Percentiles rank a stretch among this genome's conserved stretches.
Evolutionary conservation across 768 basidiomycete genomes (phyloP).

Genomic region (Collybiopsis luxurians): DNA sequence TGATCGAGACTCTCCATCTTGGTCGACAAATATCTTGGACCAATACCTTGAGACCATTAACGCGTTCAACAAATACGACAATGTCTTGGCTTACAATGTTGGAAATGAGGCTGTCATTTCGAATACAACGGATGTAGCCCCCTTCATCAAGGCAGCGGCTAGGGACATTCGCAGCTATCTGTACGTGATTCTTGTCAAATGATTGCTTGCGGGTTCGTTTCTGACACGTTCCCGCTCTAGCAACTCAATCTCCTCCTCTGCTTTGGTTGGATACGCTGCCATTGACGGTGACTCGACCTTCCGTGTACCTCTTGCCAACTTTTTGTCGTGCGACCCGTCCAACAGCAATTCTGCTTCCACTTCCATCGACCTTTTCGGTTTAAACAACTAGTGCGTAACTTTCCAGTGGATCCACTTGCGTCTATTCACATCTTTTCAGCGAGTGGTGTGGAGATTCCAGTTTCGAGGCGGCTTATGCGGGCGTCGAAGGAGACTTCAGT

Average conservation of each 20-base stretch:
- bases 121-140: conserved; percentile 58
- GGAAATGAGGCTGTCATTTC: conserved; percentile 77
- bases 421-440: conserved; percentile 36
- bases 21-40: conserved; percentile 80
- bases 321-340: conserved; percentile 71
- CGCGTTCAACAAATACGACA: conserved; percentile 81
- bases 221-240: conserved; percentile 31
- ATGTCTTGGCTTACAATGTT: conserved; percentile 85
- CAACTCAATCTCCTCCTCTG: conserved; percentile 57
- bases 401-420: neutral
- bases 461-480: conserved; percentile 55
- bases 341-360: conserved; percentile 50
- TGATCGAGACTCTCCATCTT: conserved; percentile 66
- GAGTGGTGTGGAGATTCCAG: conserved; percentile 78
- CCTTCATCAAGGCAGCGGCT: conserved; percentile 89
- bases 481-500: conserved; percentile 51
- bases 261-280: conserved; percentile 81
- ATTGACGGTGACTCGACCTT: conserved; percentile 70
- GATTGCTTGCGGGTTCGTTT: neutral
- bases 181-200: conserved; percentile 37
- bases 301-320: conserved; percentile 69
- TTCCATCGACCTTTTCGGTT: conserved; percentile 81
- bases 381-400: conserved; percentile 77
- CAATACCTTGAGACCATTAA: conserved; percentile 78
- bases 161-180: conserved; percentile 86